A percentile compares a stretch with the other conserved stretches of the same genome.
Evolutionary conservation across 306 rosid genomes (phyloP).

Genomic region (Prunus armeniaca): DNA sequence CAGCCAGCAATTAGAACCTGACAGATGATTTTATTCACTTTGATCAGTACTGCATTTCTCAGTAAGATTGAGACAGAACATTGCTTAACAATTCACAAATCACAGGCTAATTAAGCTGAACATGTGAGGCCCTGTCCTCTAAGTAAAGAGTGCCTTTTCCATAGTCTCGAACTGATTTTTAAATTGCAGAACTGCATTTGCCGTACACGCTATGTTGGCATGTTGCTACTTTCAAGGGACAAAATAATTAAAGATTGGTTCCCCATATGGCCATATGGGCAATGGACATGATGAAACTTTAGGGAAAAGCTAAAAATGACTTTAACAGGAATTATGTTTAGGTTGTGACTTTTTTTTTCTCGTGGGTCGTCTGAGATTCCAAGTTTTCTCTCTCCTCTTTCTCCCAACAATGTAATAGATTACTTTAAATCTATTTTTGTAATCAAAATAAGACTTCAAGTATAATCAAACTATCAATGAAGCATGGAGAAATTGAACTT

Average conservation of each 20-base stretch:
- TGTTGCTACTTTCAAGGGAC: constrained; percentile 12
- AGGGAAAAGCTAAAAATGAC: neutral
- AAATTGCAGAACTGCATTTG: constrained; percentile 1
- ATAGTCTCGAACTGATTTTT: constrained; percentile 6
- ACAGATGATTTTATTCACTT: neutral
- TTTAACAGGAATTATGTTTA: neutral
- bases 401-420: neutral
- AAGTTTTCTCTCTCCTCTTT: too few species aligned
- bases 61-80: neutral
- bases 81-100: neutral
- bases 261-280: constrained; percentile 13
- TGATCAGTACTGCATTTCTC: neutral
- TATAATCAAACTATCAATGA: neutral
- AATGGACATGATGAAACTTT: neutral
- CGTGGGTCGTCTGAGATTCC: too few species aligned
- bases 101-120: neutral
- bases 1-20: neutral
- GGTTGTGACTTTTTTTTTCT: neutral
- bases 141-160: neutral
- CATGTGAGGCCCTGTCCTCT: neutral
- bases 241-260: constrained; percentile 8
- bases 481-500: too few species aligned
- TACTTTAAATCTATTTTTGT: neutral
- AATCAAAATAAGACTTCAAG: neutral
- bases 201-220: constrained; percentile 37